Evolutionary conservation across 2,329 filamentous ascomycete species (phyloP).

Genomic region (Penicillium sp.): DNA sequence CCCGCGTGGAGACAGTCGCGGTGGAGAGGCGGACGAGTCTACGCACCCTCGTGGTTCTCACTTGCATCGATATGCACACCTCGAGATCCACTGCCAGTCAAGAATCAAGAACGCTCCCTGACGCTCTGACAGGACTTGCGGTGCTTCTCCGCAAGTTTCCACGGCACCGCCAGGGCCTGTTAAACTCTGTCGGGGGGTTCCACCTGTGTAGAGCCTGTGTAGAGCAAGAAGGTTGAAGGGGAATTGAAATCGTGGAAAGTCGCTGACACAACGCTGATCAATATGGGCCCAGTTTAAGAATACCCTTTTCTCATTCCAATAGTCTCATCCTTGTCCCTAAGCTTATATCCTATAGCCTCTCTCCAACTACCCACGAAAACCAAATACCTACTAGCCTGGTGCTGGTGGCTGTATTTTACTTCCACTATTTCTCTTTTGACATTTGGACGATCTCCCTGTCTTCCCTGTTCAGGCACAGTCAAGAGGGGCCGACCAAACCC

Average conservation of each 20-base stretch:
- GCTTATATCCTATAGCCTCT: constrained; percentile 6
- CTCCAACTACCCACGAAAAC: no score
- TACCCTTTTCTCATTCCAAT: background rate
- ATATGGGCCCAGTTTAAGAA: constrained; percentile 1
- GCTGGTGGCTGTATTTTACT: background rate
- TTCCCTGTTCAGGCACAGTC: background rate
- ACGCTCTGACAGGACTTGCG: background rate
- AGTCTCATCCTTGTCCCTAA: background rate
- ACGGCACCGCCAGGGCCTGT: background rate
- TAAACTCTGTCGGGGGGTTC: constrained; percentile 2
- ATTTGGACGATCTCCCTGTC: constrained; percentile 5
- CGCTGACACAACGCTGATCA: background rate
- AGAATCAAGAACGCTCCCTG: background rate
- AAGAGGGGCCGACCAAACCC: constrained; percentile 5
- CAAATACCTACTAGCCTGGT: background rate
- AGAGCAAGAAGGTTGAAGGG: background rate
- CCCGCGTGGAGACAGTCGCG: background rate
- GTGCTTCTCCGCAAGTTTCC: constrained; percentile 1
- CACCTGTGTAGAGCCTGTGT: background rate
- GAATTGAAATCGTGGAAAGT: background rate
- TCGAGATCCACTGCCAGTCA: background rate
- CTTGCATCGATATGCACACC: background rate
- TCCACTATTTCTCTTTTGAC: background rate
- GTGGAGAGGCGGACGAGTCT: background rate
- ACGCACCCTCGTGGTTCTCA: background rate